phyloP scores from a whole-genome alignment of 192 early-diverging fungal genomes.

The Bifiguratus adelaidae region DNA sequence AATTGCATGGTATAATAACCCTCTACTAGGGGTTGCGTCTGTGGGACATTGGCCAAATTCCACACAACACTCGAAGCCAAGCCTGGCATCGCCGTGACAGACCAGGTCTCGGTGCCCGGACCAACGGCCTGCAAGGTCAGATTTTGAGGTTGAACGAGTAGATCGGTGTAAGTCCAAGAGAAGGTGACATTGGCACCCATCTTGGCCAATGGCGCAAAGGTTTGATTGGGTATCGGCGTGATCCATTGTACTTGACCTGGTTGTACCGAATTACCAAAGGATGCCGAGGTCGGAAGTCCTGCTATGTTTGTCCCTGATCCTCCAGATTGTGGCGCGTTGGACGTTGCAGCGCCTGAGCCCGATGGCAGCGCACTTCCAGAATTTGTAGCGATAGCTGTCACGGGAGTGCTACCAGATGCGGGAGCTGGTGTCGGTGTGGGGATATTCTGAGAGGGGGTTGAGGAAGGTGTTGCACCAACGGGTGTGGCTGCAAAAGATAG shows the following conservation, averaged over 20 bases:
- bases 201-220: constrained; percentile 14
- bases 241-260: constrained; percentile 10
- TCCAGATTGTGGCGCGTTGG: not conserved
- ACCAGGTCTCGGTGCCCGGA: constrained; percentile 9
- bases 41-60: constrained; percentile 10
- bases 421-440: no score
- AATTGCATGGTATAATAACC: constrained; percentile 19
- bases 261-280: constrained; percentile 9
- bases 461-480: no score
- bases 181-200: constrained; percentile 16
- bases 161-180: constrained; percentile 18
- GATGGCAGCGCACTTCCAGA: no score
- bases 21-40: constrained; percentile 16
- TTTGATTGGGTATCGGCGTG: constrained; percentile 15
- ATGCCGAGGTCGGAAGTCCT: constrained; percentile 14
- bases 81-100: constrained; percentile 11
- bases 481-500: no score
- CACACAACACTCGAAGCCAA: constrained; percentile 15
- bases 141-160: constrained; percentile 13
- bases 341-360: no score
- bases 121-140: constrained; percentile 16
- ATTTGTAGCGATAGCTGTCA: no score
- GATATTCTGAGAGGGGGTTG: no score
- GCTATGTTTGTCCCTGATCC: not conserved
- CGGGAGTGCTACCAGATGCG: no score